Conservation (phyloP, 2,329 filamentous ascomycete genomes). For the Xylariaceae sp. region DNA sequence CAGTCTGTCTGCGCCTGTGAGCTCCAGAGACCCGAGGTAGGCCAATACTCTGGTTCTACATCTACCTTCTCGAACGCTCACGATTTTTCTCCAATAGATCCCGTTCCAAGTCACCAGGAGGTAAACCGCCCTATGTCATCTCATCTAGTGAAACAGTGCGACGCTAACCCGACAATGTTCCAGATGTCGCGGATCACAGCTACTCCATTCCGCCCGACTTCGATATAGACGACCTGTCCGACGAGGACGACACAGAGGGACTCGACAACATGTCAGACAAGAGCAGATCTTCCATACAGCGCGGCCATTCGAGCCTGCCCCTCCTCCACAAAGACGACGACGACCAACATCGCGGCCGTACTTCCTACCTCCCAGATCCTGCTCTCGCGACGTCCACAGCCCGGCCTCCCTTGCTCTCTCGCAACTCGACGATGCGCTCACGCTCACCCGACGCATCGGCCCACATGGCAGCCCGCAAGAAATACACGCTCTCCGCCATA, state of each 20-base stretch:
- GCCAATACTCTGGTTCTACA: too few species aligned
- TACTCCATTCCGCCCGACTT: conserved; percentile 17
- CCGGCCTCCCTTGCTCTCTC: conserved; percentile 40
- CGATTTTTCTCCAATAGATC: too few species aligned
- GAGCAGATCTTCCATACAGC: conserved; percentile 43
- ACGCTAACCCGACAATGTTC: too few species aligned
- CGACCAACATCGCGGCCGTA: conserved; percentile 25
- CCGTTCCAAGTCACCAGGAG: too few species aligned
- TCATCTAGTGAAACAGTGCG: too few species aligned
- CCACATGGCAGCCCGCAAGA: conserved; percentile 65
- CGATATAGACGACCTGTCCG: conserved; percentile 21
- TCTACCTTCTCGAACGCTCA: too few species aligned
- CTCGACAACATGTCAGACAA: conserved; percentile 35
- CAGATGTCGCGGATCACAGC: conserved; percentile 18
- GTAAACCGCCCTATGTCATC: too few species aligned
- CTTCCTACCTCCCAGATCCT: conserved; percentile 25
- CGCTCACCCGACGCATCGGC: conserved; percentile 66
- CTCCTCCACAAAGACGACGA: conserved; percentile 36
- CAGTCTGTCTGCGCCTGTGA: too few species aligned
- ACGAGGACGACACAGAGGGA: conserved; percentile 32
- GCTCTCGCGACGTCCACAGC: conserved; percentile 32
- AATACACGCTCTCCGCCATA: conserved; percentile 81
- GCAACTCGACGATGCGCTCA: conserved; percentile 70
- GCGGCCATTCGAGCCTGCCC: conserved; percentile 43
- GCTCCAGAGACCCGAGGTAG: too few species aligned